Percentiles rank a stretch among this genome's conserved stretches.
Evolutionary conservation across 2,329 filamentous ascomycete genomes (phyloP).

Genomic region (Penicillium glabrum): DNA sequence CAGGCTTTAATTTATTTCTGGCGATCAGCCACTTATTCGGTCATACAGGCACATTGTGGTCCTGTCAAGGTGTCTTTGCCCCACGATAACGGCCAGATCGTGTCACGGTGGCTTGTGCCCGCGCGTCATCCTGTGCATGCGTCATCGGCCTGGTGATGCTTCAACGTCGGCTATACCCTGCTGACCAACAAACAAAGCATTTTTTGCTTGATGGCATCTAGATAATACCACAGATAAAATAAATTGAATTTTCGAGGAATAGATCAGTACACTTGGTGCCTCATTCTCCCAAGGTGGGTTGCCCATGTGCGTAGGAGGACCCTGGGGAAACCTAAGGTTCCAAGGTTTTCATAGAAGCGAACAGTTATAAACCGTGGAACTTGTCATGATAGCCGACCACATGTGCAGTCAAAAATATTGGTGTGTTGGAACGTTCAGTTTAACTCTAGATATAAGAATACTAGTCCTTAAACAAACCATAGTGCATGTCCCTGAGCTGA

Average conservation of each 20-base stretch:
- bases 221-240: not conserved
- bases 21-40: slow-evolving; percentile 1
- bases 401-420: not conserved
- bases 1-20: slow-evolving; percentile 5
- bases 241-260: not conserved
- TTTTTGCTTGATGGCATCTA: not conserved
- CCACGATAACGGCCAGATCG: slow-evolving; percentile 8
- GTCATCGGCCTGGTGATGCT: not conserved
- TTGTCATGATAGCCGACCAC: not conserved
- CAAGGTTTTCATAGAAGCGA: not conserved
- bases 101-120: slow-evolving; percentile 21
- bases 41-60: not conserved
- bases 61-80: slow-evolving; percentile 20
- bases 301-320: not conserved
- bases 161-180: not conserved
- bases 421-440: not conserved
- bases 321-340: not conserved
- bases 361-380: not conserved
- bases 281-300: no score
- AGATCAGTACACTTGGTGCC: not conserved
- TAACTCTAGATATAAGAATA: not conserved
- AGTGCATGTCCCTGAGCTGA: not conserved
- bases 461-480: not conserved
- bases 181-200: not conserved
- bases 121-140: slow-evolving; percentile 14